phyloP scores from a whole-genome alignment of 257 asterid genomes.

The Solanum chaucha region DNA sequence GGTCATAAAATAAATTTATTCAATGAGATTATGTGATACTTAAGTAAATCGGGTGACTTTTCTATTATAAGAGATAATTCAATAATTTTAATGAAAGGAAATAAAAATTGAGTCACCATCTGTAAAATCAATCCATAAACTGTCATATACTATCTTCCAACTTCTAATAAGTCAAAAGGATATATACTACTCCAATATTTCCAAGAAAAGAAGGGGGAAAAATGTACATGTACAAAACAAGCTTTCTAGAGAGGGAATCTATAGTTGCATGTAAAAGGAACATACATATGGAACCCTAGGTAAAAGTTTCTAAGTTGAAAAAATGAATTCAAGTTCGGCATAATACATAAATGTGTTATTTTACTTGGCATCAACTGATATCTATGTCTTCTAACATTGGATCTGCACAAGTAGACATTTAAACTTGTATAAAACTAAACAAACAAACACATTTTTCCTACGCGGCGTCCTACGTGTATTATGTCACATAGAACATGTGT shows the following conservation, averaged over 20 bases:
- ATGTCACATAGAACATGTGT: too few species aligned
- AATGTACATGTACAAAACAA: neutral
- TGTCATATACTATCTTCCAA: neutral
- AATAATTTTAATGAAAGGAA: neutral
- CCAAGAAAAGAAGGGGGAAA: neutral
- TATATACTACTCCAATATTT: neutral
- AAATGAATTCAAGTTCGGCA: neutral
- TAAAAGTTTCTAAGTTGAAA: neutral
- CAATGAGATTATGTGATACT: neutral
- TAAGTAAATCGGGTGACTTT: neutral
- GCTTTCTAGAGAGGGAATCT: neutral
- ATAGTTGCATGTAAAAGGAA: neutral
- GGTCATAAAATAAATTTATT: neutral
- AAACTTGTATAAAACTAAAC: too few species aligned
- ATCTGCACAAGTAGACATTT: neutral
- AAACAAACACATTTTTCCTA: accelerated
- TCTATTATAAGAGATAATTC: neutral
- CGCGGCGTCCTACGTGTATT: neutral
- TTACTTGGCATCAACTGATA: accelerated
- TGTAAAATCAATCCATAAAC: neutral
- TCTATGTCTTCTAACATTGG: accelerated
- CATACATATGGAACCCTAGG: neutral
- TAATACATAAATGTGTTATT: neutral
- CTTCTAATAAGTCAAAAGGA: neutral
- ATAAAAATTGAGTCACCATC: neutral